Percentiles rank a stretch among this genome's conserved stretches.
Conservation (phyloP, 441 rosid genomes). For the Euphorbia celastroides region DNA sequence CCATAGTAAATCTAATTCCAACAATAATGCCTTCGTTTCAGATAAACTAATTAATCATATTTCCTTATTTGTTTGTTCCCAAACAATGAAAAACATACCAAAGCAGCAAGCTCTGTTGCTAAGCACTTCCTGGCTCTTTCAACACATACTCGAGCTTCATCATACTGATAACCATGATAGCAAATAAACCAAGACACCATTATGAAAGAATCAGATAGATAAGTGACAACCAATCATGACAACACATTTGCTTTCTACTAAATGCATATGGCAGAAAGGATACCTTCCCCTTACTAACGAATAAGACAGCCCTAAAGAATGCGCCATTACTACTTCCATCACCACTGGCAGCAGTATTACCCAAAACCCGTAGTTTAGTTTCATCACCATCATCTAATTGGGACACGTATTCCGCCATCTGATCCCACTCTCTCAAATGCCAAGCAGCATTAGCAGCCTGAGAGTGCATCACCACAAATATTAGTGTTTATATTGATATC, state of each 20-base stretch:
- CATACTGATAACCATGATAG: constrained; percentile 38
- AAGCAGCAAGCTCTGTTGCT: constrained; percentile 99
- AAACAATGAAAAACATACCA: constrained; percentile 58
- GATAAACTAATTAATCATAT: too few species aligned
- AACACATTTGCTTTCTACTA: neutral
- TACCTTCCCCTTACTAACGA: constrained; percentile 90
- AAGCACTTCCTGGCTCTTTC: constrained; percentile 98
- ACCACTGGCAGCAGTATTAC: constrained; percentile 83
- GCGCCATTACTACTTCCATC: constrained; percentile 99
- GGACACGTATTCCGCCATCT: constrained; percentile 98
- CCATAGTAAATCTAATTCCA: too few species aligned
- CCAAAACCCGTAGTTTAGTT: constrained; percentile 82
- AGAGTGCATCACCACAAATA: constrained; percentile 20
- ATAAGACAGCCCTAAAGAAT: constrained; percentile 92
- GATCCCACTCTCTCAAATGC: constrained; percentile 99
- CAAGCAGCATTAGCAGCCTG: constrained; percentile 99
- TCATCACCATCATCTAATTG: constrained; percentile 99
- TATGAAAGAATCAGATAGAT: neutral
- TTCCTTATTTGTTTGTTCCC: too few species aligned
- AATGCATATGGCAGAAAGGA: neutral
- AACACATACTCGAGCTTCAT: constrained; percentile 94
- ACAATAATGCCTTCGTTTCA: too few species aligned
- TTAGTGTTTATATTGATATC: constrained; percentile 25
- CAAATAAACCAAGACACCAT: neutral
- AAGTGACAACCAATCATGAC: neutral